Conservation (phyloP, 2,329 filamentous ascomycete genomes). For the Colletotrichum theobromicola region DNA sequence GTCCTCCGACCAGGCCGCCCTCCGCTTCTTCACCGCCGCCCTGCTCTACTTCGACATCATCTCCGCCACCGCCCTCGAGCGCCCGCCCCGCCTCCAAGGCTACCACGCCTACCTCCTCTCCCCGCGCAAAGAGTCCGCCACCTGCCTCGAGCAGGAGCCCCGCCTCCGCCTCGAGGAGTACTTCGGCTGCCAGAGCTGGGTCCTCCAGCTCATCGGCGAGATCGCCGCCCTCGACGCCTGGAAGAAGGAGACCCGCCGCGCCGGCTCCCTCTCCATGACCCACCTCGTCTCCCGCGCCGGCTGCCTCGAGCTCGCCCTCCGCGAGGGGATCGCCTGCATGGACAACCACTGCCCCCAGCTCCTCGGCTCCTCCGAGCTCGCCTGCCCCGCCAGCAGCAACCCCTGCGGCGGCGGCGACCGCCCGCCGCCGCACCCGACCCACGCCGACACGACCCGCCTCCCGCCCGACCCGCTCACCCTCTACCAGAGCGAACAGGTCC, state of each 20-base stretch:
- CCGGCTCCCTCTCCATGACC: slow-evolving; percentile 47
- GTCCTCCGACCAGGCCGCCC: slow-evolving; percentile 50
- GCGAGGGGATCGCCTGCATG: slow-evolving; percentile 23
- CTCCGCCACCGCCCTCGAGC: slow-evolving; percentile 50
- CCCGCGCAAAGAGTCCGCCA: slow-evolving; percentile 24
- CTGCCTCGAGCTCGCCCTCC: slow-evolving; percentile 18
- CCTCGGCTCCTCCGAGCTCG: neutral
- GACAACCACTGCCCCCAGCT: slow-evolving; percentile 23
- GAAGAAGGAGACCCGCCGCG: slow-evolving; percentile 53
- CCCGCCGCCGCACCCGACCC: slow-evolving; percentile 25
- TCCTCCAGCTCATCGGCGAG: slow-evolving; percentile 57
- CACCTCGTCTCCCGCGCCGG: slow-evolving; percentile 43
- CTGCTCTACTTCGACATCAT: slow-evolving; percentile 56
- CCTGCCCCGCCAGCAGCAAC: neutral
- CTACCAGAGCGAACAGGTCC: neutral
- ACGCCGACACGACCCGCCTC: slow-evolving; percentile 12
- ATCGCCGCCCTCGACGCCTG: slow-evolving; percentile 59
- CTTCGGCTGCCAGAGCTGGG: slow-evolving; percentile 54
- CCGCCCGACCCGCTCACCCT: slow-evolving; percentile 14
- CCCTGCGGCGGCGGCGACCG: slow-evolving; percentile 9
- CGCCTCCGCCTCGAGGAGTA: slow-evolving; percentile 46
- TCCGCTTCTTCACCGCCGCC: slow-evolving; percentile 51
- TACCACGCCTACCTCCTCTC: slow-evolving; percentile 47
- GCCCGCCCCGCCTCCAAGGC: slow-evolving; percentile 43
- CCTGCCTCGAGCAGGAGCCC: slow-evolving; percentile 13